Evolutionary conservation across 306 rosid genomes (phyloP).

Genomic region (Gillenia trifoliata): DNA sequence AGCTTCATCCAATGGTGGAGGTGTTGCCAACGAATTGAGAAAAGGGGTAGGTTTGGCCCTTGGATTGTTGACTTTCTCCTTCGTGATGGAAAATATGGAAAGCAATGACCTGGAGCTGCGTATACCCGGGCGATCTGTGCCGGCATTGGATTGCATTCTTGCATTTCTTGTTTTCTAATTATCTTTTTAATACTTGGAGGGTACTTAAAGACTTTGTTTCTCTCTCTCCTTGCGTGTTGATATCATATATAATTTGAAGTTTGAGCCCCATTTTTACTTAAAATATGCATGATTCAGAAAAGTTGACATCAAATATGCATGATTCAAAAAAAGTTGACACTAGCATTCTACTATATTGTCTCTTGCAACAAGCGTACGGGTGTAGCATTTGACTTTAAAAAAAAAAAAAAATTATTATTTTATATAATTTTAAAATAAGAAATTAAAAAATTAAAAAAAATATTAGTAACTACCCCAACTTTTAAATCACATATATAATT

Average conservation of each 20-base stretch:
- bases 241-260: neutral
- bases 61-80: slow-evolving; percentile 2
- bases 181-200: neutral
- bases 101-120: neutral
- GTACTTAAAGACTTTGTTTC: neutral
- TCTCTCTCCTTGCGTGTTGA: neutral
- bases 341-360: neutral
- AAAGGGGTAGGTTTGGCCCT: neutral
- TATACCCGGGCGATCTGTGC: neutral
- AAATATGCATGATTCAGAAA: no score
- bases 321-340: neutral
- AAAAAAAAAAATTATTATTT: no score
- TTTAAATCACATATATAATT: no score
- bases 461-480: no score
- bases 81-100: neutral
- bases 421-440: no score
- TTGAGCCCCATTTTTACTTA: neutral
- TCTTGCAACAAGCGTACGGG: no score
- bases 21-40: neutral
- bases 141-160: neutral
- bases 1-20: neutral
- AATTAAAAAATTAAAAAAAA: no score
- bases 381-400: no score
- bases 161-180: neutral
- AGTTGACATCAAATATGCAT: neutral